Base-by-base conservation (phyloP, 164 flowering plant genomes). In the Liriodendron chinense region DNA sequence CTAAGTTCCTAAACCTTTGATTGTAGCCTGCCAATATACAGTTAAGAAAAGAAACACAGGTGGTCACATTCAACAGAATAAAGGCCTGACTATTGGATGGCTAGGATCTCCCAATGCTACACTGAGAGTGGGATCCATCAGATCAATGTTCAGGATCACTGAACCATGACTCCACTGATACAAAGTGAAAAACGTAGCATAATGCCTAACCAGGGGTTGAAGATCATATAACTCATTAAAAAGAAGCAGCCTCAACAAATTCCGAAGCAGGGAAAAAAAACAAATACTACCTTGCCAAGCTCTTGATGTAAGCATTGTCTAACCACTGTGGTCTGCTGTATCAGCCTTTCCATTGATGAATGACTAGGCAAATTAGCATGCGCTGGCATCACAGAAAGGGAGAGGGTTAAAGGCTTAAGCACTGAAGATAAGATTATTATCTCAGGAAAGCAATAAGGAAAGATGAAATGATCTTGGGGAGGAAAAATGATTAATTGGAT, bases 291-390 rank as follows among this genome's bases (percentile, higher is more conserved):
- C 98, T 94, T 94, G 76, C 86, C 87, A 65, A 47, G 76, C 68
- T 94, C 98, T 80, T 88, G 92, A 76, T 76, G 86, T 68, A 96
- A 83, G 79, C 74, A 81, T 75, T 96, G 97, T 77, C 91, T 86
- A 53, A 90, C 96, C 48, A 87, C 89, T 7, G 94, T 85, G 64
- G 89, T 80, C 75, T 96, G 99, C 69, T 94, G 96, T 82, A 96
- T 82, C 73, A 96, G 87, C 87, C 92, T 91, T 75, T 94, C 98
- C 93, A 96, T 75, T 69, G 92, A 87, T 65, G 98, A 84, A 82
- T 91, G 84, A 72, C 91, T 87, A 28, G 98, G 98, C 63, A 81
- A 81, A 65, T 91, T 90, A 56, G 88, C 76, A 83, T 92, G 87
- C 28, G 87, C 99, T 96, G 91, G 68, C 64, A 86, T 10, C 57